Base-by-base conservation (phyloP, 129 eudicot species). In the Artemisia annua region DNA sequence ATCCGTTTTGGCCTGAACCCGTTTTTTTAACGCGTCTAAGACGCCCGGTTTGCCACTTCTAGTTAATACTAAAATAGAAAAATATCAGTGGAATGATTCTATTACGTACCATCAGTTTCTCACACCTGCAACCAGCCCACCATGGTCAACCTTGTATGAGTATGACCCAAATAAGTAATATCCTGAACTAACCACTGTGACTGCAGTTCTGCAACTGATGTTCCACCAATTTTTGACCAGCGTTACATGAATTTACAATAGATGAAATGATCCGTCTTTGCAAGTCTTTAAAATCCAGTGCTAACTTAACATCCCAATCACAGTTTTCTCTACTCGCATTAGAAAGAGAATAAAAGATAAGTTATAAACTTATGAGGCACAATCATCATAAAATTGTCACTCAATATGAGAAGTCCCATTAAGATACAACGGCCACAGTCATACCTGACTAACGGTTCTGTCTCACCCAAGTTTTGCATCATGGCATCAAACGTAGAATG, bases 241-340 rank as follows among this genome's bases (percentile, higher is more conserved):
- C 72, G 5, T 73, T 7, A 70, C 93, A 88, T 0, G 89, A 85
- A 65, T 78, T 61, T 30, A 88, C 39, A 57, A 94, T 79, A 2
- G 97, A 94, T 13, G 96, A 79, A 16, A 90, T 35, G 8, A 90
- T 86, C 73, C 64, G 78, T 70, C 85, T 88, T 49, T 90, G 96
- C 61, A 75, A 74, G 66, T 70, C 82, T 60, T 84, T 90, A 79
- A 83, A 93, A 26, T 82, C 81, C 80, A 83, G 9, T 55, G 96
- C 95, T 70, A 92, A 81, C 84, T 89, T 81, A 26, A 87, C 89
- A 85, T 92, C 98, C 95, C 95, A 87, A 68, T 79, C 77, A 50
- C 69, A 48, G 8, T 39, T 62, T 71, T 81, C 85, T 67, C 96
- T 89, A 69, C 17, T 48, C 43, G 14, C 58, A 17, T 48, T 1